Base-by-base conservation (phyloP, 1,284 basidiomycete genomes). In the Volvariella volvacea region DNA sequence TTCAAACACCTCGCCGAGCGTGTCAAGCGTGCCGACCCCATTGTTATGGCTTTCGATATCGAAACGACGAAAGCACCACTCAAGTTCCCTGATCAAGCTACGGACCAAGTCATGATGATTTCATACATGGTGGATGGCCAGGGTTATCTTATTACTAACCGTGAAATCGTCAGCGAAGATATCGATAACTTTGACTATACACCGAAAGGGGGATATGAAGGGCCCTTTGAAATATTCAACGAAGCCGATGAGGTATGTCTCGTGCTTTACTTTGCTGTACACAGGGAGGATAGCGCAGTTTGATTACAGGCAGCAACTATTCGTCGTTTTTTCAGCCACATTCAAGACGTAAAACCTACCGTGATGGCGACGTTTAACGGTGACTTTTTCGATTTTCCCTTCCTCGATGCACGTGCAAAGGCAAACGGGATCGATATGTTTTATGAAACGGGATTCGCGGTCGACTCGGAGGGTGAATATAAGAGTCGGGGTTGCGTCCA, bases 81-180 rank as follows among this genome's bases (percentile, higher is more conserved):
- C 60, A 99, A 99, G 65, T 99, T 99, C 61, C 96, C 96, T 1
- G 96, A 99, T 68, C 88, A 92, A 54, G 82, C 86, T 9, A 85
- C 89, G 16, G 96, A 99, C 69, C 93, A 96, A 61, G 92, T 99
- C 56, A 99, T 99, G 95, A 99, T 99, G 96, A 99, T 99, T 53
- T 99, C 96, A 36, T 96, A 95, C 67, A 96, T 96, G 92, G 71
- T 96, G 28, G 92, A 96, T 60, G 92, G 92, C 0, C 91, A 98
- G 62, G 96, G 96, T 0, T 99, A 88, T 59, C 78, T 99, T 50
- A 98, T 99, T 63, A 98, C 93, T 16, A 99, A 99, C 58, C 79
- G 96, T 39, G 95, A 99, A 54, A 97, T 99, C 44, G 92, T 99
- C 48, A 85, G 87, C 49, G 93, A 99, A 60, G 92, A 99, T 61